Percentiles rank a stretch among this genome's conserved stretches.
These are phyloP conservation scores for Aurantiochytrium sp. DNA, from an alignment of 108 stramenopile genomes.

Conservation along the genomic window DNA sequence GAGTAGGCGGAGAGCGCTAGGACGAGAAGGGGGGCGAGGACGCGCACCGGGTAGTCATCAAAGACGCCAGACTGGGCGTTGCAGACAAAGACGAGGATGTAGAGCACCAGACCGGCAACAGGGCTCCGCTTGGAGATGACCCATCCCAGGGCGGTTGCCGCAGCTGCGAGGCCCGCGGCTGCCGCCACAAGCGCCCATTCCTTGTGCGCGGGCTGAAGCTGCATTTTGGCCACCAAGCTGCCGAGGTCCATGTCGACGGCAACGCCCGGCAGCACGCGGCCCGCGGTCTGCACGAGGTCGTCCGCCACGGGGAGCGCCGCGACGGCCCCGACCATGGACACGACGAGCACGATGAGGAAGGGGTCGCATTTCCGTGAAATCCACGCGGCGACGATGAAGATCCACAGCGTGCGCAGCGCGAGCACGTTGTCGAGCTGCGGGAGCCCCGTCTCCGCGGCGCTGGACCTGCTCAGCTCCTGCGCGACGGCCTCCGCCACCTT, in stretches of 20 bases:
- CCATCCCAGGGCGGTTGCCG: neutral
- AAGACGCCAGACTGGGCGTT: neutral
- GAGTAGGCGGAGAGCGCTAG: neutral
- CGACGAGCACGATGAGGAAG: neutral
- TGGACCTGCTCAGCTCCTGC: neutral
- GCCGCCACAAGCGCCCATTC: neutral
- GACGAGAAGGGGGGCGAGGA: neutral
- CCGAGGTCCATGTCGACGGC: neutral
- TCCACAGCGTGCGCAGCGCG: neutral
- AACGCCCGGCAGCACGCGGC: neutral
- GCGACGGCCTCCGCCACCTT: neutral
- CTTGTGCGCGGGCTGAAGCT: neutral
- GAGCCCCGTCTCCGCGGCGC: neutral
- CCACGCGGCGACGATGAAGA: neutral
- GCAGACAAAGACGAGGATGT: neutral
- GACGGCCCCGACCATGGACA: neutral
- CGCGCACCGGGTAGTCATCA: neutral
- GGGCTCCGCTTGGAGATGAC: neutral
- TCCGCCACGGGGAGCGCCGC: neutral
- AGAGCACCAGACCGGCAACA: neutral
- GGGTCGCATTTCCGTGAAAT: neutral
- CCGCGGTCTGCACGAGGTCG: neutral
- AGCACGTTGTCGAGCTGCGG: neutral
- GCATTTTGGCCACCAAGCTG: neutral
- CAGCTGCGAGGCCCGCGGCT: neutral